Evolutionary conservation across 345 rosid genomes (phyloP).

Genomic region (Gossypium thurberi): DNA sequence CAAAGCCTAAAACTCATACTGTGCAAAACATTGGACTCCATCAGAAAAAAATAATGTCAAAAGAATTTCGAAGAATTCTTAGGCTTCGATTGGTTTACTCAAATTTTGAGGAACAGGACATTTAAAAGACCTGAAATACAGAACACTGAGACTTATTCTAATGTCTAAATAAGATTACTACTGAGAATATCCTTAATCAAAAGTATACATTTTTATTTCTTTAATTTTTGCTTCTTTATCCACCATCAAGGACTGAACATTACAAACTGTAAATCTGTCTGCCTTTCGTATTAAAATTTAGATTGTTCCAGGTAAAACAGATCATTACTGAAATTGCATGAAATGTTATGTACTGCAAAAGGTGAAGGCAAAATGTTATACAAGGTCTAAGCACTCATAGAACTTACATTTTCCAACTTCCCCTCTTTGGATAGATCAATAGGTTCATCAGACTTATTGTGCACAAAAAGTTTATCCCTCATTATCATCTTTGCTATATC

Average conservation of each 20-base stretch:
- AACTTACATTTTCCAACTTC: constrained; percentile 63
- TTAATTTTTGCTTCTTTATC: background rate
- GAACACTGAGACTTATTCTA: background rate
- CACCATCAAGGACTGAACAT: background rate
- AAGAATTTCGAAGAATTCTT: background rate
- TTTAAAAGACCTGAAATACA: background rate
- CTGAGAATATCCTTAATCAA: background rate
- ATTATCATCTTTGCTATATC: constrained; percentile 62
- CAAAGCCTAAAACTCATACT: background rate
- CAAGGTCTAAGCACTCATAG: constrained; percentile 3
- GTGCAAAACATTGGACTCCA: background rate
- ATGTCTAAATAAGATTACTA: background rate
- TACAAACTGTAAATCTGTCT: background rate
- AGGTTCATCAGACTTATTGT: constrained; percentile 53
- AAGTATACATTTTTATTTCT: background rate
- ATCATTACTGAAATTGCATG: background rate
- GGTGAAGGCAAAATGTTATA: background rate
- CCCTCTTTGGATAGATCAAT: constrained; percentile 60
- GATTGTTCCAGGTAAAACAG: background rate
- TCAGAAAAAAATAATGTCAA: background rate
- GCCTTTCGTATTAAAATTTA: background rate
- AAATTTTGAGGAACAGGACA: background rate
- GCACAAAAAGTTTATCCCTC: constrained; percentile 59
- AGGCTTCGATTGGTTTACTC: background rate
- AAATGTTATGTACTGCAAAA: background rate